Conservation (phyloP, 768 basidiomycete genomes). For the Suillus placidus region DNA sequence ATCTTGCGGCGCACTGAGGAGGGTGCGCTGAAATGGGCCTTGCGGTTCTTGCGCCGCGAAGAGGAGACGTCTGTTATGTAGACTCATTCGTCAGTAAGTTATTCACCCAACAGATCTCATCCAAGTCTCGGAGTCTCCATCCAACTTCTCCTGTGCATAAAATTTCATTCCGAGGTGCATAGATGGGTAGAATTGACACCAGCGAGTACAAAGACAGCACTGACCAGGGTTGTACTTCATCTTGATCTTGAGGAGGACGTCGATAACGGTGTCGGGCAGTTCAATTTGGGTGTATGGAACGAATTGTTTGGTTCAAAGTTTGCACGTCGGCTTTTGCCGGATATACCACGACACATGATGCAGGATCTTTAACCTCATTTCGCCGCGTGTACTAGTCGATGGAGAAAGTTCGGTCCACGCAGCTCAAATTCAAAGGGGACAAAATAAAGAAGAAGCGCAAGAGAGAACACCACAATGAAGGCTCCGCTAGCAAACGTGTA, state of each 20-base stretch:
- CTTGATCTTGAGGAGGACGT: slow-evolving; percentile 68
- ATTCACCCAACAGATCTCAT: slow-evolving; percentile 39
- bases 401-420: slow-evolving; percentile 65
- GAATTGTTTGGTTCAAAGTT: slow-evolving; percentile 42
- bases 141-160: slow-evolving; percentile 50
- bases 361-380: not conserved
- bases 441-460: slow-evolving; percentile 84
- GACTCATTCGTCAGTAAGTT: slow-evolving; percentile 36
- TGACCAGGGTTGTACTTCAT: slow-evolving; percentile 86
- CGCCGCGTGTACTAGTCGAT: slow-evolving; percentile 24
- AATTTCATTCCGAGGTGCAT: slow-evolving; percentile 28
- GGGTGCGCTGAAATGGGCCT: slow-evolving; percentile 96
- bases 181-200: slow-evolving; percentile 20
- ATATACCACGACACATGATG: not conserved
- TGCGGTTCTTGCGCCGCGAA: slow-evolving; percentile 96
- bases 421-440: slow-evolving; percentile 89
- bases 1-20: slow-evolving; percentile 96
- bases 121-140: slow-evolving; percentile 46
- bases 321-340: slow-evolving; percentile 30
- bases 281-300: slow-evolving; percentile 22
- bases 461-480: slow-evolving; percentile 48
- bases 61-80: slow-evolving; percentile 73
- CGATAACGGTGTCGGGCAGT: slow-evolving; percentile 50
- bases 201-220: slow-evolving; percentile 39
- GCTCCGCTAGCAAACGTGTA: slow-evolving; percentile 45